Percentiles rank a stretch among this genome's conserved stretches.
phyloP scores from a whole-genome alignment of 768 basidiomycete genomes.

The Naematelia aurantialba region DNA sequence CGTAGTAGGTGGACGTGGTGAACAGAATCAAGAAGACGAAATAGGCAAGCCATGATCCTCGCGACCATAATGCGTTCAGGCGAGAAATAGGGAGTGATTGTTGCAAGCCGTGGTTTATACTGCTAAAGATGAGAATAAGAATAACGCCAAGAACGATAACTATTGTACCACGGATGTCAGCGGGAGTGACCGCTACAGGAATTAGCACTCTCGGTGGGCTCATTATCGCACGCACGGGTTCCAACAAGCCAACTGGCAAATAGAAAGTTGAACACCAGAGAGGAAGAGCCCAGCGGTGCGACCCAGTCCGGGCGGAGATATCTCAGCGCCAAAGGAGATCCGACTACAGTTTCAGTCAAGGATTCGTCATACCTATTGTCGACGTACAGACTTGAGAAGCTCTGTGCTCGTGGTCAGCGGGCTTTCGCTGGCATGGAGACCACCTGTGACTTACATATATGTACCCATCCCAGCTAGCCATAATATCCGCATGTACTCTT shows the following conservation, averaged over 20 bases:
- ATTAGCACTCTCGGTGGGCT: constrained; percentile 7
- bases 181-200: constrained; percentile 37
- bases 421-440: not conserved
- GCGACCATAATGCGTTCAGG: constrained; percentile 77
- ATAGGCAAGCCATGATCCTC: constrained; percentile 83
- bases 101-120: constrained; percentile 48
- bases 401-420: constrained; percentile 15
- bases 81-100: constrained; percentile 38
- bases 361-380: not conserved
- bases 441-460: constrained; percentile 78
- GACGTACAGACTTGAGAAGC: constrained; percentile 42
- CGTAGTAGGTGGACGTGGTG: constrained; percentile 64
- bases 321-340: constrained; percentile 37
- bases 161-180: constrained; percentile 46
- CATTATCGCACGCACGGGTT: constrained; percentile 34
- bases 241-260: constrained; percentile 62
- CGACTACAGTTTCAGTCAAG: constrained; percentile 10
- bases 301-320: constrained; percentile 70
- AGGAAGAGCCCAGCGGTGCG: constrained; percentile 87
- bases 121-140: constrained; percentile 48
- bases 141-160: constrained; percentile 48
- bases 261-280: constrained; percentile 92
- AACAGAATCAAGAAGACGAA: constrained; percentile 75
- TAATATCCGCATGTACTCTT: constrained; percentile 76
- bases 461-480: constrained; percentile 87